Evolutionary conservation across 139 green algal genomes (phyloP).

Genomic region (Coelastrella sp.): DNA sequence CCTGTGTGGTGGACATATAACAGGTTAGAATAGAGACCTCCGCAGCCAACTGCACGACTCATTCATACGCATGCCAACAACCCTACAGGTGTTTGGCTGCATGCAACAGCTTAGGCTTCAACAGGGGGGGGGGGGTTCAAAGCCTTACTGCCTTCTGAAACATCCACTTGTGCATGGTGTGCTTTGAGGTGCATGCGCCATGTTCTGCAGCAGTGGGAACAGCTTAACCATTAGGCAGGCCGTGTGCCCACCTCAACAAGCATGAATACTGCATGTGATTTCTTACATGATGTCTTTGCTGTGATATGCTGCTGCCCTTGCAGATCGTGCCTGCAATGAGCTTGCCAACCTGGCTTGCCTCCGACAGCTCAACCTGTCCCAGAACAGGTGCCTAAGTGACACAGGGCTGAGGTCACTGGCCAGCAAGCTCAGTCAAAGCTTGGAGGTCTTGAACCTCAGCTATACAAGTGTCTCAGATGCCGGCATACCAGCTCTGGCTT

Average conservation of each 20-base stretch:
- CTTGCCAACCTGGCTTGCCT: constrained; percentile 19
- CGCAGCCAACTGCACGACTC: background rate
- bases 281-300: background rate
- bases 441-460: constrained; percentile 39
- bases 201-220: no score
- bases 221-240: no score
- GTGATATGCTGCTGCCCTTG: background rate
- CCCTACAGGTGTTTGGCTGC: background rate
- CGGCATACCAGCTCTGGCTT: background rate
- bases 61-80: background rate
- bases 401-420: constrained; percentile 5
- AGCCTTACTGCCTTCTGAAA: no score
- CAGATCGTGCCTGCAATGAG: constrained; percentile 22
- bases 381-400: constrained; percentile 33
- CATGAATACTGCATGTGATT: background rate
- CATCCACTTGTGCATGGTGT: no score
- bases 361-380: constrained; percentile 25
- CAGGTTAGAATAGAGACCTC: background rate
- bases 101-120: no score
- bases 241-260: background rate
- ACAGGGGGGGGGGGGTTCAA: no score
- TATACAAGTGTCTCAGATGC: constrained; percentile 28
- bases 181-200: no score
- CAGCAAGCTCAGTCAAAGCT: background rate
- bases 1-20: constrained; percentile 7